Percentiles rank a stretch among this genome's conserved stretches.
These are phyloP conservation scores for Gastrolobium villosum DNA, from an alignment of 306 rosid species.

Conservation along the genomic window DNA sequence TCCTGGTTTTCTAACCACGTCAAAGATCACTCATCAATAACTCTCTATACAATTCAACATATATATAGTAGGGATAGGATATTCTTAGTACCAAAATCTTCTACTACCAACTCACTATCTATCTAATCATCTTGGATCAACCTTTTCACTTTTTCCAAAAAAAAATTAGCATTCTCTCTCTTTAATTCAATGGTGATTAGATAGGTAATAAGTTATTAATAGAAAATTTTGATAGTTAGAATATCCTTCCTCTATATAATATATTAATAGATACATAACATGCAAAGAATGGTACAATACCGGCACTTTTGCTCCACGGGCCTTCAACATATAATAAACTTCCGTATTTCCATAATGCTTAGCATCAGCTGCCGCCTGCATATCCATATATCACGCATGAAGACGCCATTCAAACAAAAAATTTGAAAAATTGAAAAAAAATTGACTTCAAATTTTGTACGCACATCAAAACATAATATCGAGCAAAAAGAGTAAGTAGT, in stretches of 20 bases:
- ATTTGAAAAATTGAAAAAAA: not conserved
- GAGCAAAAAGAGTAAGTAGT: not conserved
- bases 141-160: too few species aligned
- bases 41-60: conserved; percentile 5
- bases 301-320: conserved; percentile 97
- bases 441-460: not conserved
- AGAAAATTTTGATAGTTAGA: too few species aligned
- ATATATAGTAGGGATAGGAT: too few species aligned
- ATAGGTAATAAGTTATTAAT: too few species aligned
- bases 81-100: too few species aligned
- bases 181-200: too few species aligned
- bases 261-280: not conserved
- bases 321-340: conserved; percentile 80
- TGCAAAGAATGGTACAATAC: conserved; percentile 51
- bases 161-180: too few species aligned
- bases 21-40: conserved; percentile 46
- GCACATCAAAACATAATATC: not conserved
- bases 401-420: not conserved
- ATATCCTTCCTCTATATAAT: too few species aligned
- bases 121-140: too few species aligned
- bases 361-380: conserved; percentile 99
- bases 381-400: conserved; percentile 39
- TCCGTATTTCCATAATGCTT: conserved; percentile 85
- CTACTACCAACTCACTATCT: too few species aligned
- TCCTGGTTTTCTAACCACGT: conserved; percentile 75